Percentiles rank a stretch among this genome's conserved stretches.
Conservation (phyloP, 2,329 filamentous ascomycete species). For the Penicillium sp. region DNA sequence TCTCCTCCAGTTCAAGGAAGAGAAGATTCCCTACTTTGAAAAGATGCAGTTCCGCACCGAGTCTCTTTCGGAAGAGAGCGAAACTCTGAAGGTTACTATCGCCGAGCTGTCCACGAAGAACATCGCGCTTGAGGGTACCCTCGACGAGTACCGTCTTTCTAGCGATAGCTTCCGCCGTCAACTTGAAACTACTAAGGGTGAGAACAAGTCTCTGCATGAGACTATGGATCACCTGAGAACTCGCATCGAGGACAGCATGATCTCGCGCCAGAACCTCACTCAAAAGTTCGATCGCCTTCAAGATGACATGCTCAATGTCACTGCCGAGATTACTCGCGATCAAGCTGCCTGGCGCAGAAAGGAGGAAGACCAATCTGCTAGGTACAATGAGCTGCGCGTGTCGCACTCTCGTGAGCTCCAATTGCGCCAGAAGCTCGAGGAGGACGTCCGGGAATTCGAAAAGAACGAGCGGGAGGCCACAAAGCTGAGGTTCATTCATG, state of each 20-base stretch:
- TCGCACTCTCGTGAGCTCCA: slow-evolving; percentile 68
- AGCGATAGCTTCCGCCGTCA: slow-evolving; percentile 57
- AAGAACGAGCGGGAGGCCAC: slow-evolving; percentile 73
- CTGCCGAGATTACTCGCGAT: slow-evolving; percentile 77
- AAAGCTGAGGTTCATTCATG: slow-evolving; percentile 76
- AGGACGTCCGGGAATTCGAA: slow-evolving; percentile 61
- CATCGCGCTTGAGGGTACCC: slow-evolving; percentile 58
- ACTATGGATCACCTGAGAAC: slow-evolving; percentile 71
- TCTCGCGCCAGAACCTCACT: slow-evolving; percentile 79
- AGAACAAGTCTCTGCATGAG: slow-evolving; percentile 72
- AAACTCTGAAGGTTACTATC: slow-evolving; percentile 53
- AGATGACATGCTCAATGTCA: slow-evolving; percentile 78
- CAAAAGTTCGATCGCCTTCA: slow-evolving; percentile 82
- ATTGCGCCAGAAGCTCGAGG: slow-evolving; percentile 59
- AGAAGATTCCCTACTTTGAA: slow-evolving; percentile 67
- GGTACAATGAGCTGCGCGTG: slow-evolving; percentile 56
- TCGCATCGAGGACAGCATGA: slow-evolving; percentile 82
- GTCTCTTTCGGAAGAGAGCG: slow-evolving; percentile 68
- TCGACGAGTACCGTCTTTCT: slow-evolving; percentile 64
- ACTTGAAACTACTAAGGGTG: slow-evolving; percentile 53
- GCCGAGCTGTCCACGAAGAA: slow-evolving; percentile 60
- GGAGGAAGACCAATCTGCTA: slow-evolving; percentile 57
- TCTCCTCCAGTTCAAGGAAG: slow-evolving; percentile 65
- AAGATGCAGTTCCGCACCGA: slow-evolving; percentile 64
- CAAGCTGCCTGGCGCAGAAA: slow-evolving; percentile 74